Conservation (phyloP, 176 grass and related monocot species). For the Oryza nivara region DNA sequence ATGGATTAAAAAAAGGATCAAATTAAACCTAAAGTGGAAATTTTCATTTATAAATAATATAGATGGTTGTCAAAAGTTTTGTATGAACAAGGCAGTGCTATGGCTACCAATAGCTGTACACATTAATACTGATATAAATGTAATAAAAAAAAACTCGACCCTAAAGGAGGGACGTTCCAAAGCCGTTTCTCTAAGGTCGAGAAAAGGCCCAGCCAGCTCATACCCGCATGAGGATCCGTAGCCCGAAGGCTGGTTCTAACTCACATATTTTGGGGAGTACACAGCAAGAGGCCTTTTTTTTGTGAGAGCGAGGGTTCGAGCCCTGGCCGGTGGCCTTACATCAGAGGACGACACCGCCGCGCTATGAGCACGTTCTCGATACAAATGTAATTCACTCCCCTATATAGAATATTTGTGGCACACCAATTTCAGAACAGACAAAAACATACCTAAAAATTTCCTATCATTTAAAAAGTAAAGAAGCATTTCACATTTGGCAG, state of each 20-base stretch:
- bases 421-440: constrained; percentile 16
- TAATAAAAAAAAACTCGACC: too few relatives aligned
- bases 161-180: too few relatives aligned
- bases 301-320: too few relatives aligned
- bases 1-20: constrained; percentile 25
- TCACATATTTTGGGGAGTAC: too few relatives aligned
- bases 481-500: constrained; percentile 1
- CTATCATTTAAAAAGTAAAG: not conserved
- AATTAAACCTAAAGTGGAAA: constrained; percentile 23
- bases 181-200: too few relatives aligned
- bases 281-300: too few relatives aligned
- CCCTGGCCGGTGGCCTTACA: too few relatives aligned
- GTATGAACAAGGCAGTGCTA: constrained; percentile 1
- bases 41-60: constrained; percentile 9
- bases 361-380: too few relatives aligned
- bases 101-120: not conserved
- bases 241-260: too few relatives aligned
- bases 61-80: not conserved
- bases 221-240: too few relatives aligned
- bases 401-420: constrained; percentile 19
- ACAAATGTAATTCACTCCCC: not conserved
- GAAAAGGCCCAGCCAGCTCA: too few relatives aligned
- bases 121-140: not conserved
- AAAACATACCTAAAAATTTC: not conserved
- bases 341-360: too few relatives aligned